A percentile compares a stretch with the other conserved stretches of the same genome.
These are phyloP conservation scores for Salvia splendens DNA, from an alignment of 257 asterid species.

Conservation along the genomic window DNA sequence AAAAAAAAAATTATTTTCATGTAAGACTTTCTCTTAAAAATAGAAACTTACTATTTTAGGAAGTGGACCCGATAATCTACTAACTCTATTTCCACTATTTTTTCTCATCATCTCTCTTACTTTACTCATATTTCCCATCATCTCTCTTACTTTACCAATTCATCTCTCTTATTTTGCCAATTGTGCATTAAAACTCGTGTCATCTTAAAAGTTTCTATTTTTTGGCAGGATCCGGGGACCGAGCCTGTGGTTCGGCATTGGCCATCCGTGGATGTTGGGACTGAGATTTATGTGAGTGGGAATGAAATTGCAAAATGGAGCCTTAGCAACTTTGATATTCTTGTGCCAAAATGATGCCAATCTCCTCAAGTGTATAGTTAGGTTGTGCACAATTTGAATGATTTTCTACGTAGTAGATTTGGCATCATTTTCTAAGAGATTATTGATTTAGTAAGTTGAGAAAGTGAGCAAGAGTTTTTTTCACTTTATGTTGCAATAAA, in stretches of 20 bases:
- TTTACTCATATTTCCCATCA: neutral
- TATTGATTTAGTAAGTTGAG: no score
- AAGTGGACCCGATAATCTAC: no score
- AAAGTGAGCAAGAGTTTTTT: no score
- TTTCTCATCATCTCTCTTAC: neutral
- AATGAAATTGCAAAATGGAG: constrained; percentile 61
- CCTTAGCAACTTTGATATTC: constrained; percentile 50
- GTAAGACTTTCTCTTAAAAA: no score
- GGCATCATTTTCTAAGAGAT: no score
- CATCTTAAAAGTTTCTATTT: no score
- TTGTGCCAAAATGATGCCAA: constrained; percentile 30
- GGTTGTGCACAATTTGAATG: neutral
- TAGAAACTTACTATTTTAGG: no score
- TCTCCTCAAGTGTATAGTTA: neutral
- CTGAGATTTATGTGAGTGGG: constrained; percentile 48
- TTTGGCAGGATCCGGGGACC: constrained; percentile 58
- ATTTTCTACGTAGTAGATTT: neutral
- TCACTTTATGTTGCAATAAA: no score
- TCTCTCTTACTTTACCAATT: neutral
- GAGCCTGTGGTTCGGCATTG: constrained; percentile 48
- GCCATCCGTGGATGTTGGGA: constrained; percentile 57
- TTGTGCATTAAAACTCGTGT: neutral
- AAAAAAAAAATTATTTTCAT: no score
- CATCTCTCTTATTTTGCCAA: neutral
- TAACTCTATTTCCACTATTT: no score